Percentiles rank a stretch among this genome's conserved stretches.
These are phyloP conservation scores for Phytophthora meadii DNA, from an alignment of 352 stramenopile genomes.

Conservation along the genomic window DNA sequence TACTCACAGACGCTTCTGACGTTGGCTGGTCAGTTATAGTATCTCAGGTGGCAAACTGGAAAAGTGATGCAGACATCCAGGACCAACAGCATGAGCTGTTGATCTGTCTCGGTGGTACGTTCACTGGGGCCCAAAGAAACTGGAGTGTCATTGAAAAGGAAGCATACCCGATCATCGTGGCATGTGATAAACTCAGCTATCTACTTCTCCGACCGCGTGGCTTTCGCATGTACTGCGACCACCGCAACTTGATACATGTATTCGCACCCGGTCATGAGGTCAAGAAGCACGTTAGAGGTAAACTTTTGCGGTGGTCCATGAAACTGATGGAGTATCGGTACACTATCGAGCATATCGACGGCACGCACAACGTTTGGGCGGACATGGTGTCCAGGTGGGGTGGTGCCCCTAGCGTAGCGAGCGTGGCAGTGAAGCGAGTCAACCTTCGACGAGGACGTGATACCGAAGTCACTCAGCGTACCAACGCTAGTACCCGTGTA, in stretches of 20 bases:
- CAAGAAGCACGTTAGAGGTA: not conserved
- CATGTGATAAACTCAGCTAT: not conserved
- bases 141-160: constrained; percentile 7
- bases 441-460: not conserved
- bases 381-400: not conserved
- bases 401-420: not conserved
- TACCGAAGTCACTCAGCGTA: no score
- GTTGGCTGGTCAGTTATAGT: constrained; percentile 5
- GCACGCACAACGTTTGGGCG: not conserved
- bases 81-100: constrained; percentile 15
- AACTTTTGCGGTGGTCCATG: not conserved
- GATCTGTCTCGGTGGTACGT: constrained; percentile 12
- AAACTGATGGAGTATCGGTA: constrained; percentile 1
- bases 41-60: not conserved
- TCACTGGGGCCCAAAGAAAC: constrained; percentile 17
- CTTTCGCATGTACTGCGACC: constrained; percentile 3
- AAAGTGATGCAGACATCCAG: constrained; percentile 9
- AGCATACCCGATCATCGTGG: not conserved
- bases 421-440: not conserved
- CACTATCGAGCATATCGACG: not conserved
- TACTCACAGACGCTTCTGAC: constrained; percentile 1
- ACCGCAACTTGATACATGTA: not conserved
- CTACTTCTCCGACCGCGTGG: not conserved
- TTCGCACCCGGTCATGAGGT: not conserved
- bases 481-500: not conserved